phyloP scores from a whole-genome alignment of 73 alveolate species.

The Paramecium primaurelia region DNA sequence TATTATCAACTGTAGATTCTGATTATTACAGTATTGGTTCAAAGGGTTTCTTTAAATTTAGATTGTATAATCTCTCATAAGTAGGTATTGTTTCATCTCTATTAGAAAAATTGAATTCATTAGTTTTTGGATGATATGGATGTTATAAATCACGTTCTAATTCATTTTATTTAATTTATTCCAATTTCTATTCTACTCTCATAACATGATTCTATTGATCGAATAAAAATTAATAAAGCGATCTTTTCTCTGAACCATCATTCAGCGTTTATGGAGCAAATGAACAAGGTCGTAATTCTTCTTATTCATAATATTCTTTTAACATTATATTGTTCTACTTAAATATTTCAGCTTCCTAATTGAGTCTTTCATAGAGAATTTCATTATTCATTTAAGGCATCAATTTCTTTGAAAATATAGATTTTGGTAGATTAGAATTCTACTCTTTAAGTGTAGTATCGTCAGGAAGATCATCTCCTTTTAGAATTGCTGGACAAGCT shows the following conservation, averaged over 20 bases:
- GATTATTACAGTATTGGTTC: not conserved
- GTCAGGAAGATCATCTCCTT: conserved; percentile 27
- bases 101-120: conserved; percentile 4
- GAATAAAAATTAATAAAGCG: conserved; percentile 21
- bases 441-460: not conserved
- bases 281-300: conserved; percentile 37
- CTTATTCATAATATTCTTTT: conserved; percentile 1
- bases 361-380: not conserved
- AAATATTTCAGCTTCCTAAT: conserved; percentile 39
- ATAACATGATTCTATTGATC: conserved; percentile 43
- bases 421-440: not conserved
- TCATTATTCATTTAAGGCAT: not conserved
- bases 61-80: conserved; percentile 54
- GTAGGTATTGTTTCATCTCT: conserved; percentile 52
- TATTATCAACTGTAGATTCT: not conserved
- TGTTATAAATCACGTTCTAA: not conserved
- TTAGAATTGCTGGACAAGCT: not conserved
- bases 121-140: conserved; percentile 45
- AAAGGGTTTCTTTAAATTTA: not conserved
- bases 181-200: conserved; percentile 35
- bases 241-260: conserved; percentile 46
- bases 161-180: conserved; percentile 27
- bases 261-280: not conserved
- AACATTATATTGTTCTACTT: conserved; percentile 12
- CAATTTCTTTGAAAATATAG: not conserved